Base-by-base conservation (phyloP, 306 rosid genomes). In the Lithocarpus polystachyus region DNA sequence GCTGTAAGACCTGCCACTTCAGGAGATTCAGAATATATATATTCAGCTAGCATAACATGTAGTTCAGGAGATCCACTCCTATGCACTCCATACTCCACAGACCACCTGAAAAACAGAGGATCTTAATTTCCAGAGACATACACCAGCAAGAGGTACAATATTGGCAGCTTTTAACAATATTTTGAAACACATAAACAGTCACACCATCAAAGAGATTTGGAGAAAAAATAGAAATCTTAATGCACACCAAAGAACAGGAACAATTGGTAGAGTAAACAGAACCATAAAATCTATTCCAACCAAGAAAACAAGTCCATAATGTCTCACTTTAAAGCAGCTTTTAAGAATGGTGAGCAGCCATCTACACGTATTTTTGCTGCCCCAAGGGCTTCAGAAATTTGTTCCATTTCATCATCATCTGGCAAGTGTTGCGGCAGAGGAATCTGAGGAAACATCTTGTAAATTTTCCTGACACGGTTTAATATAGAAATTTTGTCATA, bases 271-370 rank as follows among this genome's bases (percentile, higher is more conserved):
- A 29, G 57, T 40, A 40, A 45, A 79, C 43, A 67, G 22, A 74
- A 59, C 65, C 26, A 15, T 28, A 76, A 56, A 10, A 68, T 57
- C 23, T 79, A 40, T 64, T 68, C 6, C 28, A 23, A 64, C 23
- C 37, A 35, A 48, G 62, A 43, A 79, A 79, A 35, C 45, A 64
- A 40, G 22, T 37, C 55, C 1, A 31, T 19, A 75, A 76, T 64
- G 68, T 15, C 90, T 85, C 86, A 95, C 99, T 71, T 91, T 33
- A 95, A 80, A 75, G 99, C 98, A 84, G 97, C 96, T 84, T 90
- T 95, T 77, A 95, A 80, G 85, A 95, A 95, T 13, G 99, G 90
- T n/a, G 96, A 90, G 82, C 99, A 95, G 65, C 98, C 92, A 55
- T 95, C 99, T 19, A 90, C 97, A 80, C 97, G 90, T 45, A 81